Conservation (phyloP, 345 rosid genomes). For the Capsella bursapastoris region DNA sequence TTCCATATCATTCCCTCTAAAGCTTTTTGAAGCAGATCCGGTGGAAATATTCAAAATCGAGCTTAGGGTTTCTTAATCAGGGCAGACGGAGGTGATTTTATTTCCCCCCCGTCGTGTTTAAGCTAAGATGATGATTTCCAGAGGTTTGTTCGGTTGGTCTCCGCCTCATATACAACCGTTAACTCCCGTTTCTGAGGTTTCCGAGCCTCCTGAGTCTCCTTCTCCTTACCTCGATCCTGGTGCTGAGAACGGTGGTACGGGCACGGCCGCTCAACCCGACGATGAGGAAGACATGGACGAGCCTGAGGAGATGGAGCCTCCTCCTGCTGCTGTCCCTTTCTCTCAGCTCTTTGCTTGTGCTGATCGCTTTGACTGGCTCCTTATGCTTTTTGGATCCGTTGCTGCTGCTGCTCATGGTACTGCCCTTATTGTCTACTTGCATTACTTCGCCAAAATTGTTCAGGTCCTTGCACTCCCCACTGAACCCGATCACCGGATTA, state of each 20-base stretch:
- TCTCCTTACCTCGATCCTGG: slow-evolving; percentile 82
- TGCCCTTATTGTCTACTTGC: slow-evolving; percentile 93
- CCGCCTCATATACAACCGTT: slow-evolving; percentile 98
- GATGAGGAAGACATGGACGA: slow-evolving; percentile 91
- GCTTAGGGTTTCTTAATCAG: slow-evolving; percentile 42
- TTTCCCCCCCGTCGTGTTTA: slow-evolving; percentile 21
- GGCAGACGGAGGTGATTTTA: slow-evolving; percentile 31
- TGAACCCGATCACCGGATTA: slow-evolving; percentile 13
- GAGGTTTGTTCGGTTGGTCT: slow-evolving; percentile 98
- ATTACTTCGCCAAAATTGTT: slow-evolving; percentile 86
- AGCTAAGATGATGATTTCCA: slow-evolving; percentile 72
- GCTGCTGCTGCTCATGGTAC: slow-evolving; percentile 99
- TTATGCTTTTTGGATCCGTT: slow-evolving; percentile 87
- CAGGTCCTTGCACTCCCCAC: slow-evolving; percentile 53
- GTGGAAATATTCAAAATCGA: slow-evolving; percentile 44
- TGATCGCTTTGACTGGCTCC: slow-evolving; percentile 86
- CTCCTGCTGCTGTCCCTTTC: slow-evolving; percentile 98
- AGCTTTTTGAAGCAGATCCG: slow-evolving; percentile 55
- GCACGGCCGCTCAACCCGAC: slow-evolving; percentile 63
- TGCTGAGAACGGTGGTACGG: slow-evolving; percentile 69
- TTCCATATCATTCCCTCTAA: slow-evolving; percentile 30
- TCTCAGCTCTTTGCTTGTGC: slow-evolving; percentile 84
- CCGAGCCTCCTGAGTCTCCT: slow-evolving; percentile 99
- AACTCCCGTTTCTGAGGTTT: slow-evolving; percentile 98
- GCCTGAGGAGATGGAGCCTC: slow-evolving; percentile 86